phyloP scores from a whole-genome alignment of 805 yeast species.

The Lachancea meyersii region DNA sequence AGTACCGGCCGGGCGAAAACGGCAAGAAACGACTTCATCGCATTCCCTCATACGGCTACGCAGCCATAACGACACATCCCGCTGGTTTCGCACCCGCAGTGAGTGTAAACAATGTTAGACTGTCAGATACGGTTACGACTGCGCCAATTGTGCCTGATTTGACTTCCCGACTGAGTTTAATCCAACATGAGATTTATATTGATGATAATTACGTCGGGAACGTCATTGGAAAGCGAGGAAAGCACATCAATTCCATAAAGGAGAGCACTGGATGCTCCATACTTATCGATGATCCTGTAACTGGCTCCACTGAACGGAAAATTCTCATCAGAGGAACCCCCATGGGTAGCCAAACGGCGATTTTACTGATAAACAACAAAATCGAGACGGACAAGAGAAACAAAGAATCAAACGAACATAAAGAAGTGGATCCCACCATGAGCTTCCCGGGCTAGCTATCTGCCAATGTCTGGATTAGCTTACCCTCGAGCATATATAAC shows the following conservation, averaged over 20 bases:
- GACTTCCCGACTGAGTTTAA: conserved; percentile 36
- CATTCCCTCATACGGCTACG: conserved; percentile 2
- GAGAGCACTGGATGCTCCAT: conserved; percentile 71
- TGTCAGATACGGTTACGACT: conserved; percentile 17
- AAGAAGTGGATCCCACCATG: neutral
- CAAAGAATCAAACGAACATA: conserved; percentile 20
- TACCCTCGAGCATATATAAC: neutral
- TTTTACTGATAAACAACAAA: conserved; percentile 63
- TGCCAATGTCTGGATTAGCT: neutral
- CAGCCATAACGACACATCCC: conserved; percentile 24
- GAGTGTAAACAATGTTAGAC: conserved; percentile 24
- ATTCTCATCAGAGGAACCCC: conserved; percentile 63
- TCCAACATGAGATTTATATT: conserved; percentile 62
- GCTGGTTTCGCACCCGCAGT: conserved; percentile 24
- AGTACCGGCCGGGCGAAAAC: conserved; percentile 20
- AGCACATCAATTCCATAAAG: conserved; percentile 70
- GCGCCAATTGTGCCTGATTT: conserved; percentile 9
- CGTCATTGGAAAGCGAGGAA: conserved; percentile 82
- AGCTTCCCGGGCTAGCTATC: neutral
- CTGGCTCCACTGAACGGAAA: conserved; percentile 52
- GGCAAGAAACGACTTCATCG: conserved; percentile 17
- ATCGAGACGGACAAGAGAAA: conserved; percentile 60
- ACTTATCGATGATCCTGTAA: conserved; percentile 54
- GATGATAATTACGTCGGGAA: conserved; percentile 77
- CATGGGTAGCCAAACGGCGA: conserved; percentile 65